Evolutionary conservation across 441 rosid species (phyloP).

Genomic region (Adansonia rubrostipa): DNA sequence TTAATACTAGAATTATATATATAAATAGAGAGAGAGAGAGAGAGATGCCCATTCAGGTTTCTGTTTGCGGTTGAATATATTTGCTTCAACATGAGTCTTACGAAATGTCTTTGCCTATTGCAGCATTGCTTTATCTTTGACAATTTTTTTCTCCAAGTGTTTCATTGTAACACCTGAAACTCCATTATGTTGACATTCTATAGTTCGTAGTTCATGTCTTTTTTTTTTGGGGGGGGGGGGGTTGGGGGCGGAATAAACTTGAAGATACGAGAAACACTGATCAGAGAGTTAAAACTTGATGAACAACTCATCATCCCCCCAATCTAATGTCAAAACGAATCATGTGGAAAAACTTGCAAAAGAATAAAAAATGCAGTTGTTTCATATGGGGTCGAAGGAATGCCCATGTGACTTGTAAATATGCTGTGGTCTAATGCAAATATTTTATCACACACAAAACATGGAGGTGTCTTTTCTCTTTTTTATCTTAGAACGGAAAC

Average conservation of each 20-base stretch:
- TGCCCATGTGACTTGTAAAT: conserved; percentile 29
- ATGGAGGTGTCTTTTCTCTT: background rate
- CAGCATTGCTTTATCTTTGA: background rate
- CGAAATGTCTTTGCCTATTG: background rate
- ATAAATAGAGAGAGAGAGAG: too few species aligned
- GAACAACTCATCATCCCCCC: conserved; percentile 1
- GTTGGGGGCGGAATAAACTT: background rate
- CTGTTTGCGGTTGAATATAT: conserved; percentile 2
- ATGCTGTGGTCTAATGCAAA: conserved; percentile 6
- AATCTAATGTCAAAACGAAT: conserved; percentile 8
- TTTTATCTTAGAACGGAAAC: conserved; percentile 25
- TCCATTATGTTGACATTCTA: background rate
- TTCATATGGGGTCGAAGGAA: conserved; percentile 27
- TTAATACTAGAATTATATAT: background rate
- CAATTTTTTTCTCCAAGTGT: background rate
- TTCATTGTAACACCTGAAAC: background rate
- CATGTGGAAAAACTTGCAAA: conserved; percentile 28
- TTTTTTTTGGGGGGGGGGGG: background rate
- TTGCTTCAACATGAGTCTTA: background rate
- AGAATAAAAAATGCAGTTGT: conserved; percentile 4
- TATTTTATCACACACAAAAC: background rate
- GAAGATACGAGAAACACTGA: conserved; percentile 3
- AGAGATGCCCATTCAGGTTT: background rate
- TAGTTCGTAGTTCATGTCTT: background rate
- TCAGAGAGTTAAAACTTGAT: background rate